Evolutionary conservation across 192 early-diverging fungal species (phyloP).

Genomic region (Diversispora eburnea): DNA sequence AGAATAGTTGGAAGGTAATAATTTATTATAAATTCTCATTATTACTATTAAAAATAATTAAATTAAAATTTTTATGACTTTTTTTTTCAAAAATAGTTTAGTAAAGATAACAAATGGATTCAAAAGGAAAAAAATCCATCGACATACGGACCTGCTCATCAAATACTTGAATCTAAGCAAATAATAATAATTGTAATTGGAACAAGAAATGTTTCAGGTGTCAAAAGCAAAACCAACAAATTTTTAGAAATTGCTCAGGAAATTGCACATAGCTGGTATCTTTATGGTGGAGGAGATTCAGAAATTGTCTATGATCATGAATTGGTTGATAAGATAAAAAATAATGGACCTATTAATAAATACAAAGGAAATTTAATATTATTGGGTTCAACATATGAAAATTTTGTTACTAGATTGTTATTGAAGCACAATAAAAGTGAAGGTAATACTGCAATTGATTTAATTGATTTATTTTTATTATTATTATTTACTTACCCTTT

Average conservation of each 20-base stretch:
- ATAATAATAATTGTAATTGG: slow-evolving; percentile 52
- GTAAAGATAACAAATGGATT: slow-evolving; percentile 24
- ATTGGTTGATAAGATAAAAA: background rate
- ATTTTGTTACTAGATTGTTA: slow-evolving; percentile 44
- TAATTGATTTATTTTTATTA: background rate
- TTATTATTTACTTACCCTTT: background rate
- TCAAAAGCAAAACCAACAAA: background rate
- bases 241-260: slow-evolving; percentile 8
- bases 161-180: slow-evolving; percentile 39
- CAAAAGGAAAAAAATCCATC: slow-evolving; percentile 50
- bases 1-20: slow-evolving; percentile 26
- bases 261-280: slow-evolving; percentile 61
- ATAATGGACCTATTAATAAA: slow-evolving; percentile 24
- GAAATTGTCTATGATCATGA: slow-evolving; percentile 52
- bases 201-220: background rate
- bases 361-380: slow-evolving; percentile 54
- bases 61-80: background rate
- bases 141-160: slow-evolving; percentile 62
- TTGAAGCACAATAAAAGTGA: slow-evolving; percentile 36
- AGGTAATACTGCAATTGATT: slow-evolving; percentile 35
- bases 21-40: background rate
- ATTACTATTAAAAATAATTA: background rate
- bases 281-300: slow-evolving; percentile 59
- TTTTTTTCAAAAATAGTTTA: slow-evolving; percentile 12
- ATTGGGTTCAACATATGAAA: slow-evolving; percentile 58